Conservation (phyloP, 2,329 filamentous ascomycete genomes). For the Fragosphaeria purpurea region DNA sequence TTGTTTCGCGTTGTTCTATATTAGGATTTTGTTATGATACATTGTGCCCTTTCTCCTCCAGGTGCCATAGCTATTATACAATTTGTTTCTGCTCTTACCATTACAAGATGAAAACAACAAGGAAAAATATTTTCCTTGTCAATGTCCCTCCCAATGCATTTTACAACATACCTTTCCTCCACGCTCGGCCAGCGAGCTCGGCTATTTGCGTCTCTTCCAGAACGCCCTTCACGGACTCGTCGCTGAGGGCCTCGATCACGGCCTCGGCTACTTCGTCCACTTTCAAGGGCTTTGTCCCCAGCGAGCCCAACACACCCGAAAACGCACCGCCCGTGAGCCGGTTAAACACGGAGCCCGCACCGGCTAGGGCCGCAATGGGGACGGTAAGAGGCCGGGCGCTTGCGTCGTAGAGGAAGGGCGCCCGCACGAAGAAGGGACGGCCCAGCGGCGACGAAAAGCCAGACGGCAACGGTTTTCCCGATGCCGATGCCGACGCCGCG, state of each 20-base stretch:
- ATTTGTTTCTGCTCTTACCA: too few species aligned
- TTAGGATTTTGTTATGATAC: too few species aligned
- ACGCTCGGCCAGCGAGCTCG: conserved; percentile 66
- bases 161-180: conserved; percentile 86
- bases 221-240: conserved; percentile 61
- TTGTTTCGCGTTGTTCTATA: too few species aligned
- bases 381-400: conserved; percentile 70
- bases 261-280: conserved; percentile 82
- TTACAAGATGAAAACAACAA: too few species aligned
- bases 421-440: conserved; percentile 71
- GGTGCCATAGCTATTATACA: too few species aligned
- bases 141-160: neutral
- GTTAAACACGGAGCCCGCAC: conserved; percentile 68
- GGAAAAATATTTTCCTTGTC: too few species aligned
- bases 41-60: too few species aligned
- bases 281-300: conserved; percentile 76
- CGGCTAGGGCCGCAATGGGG: conserved; percentile 69
- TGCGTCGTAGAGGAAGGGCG: conserved; percentile 82
- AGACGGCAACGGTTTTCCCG: conserved; percentile 19
- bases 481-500: conserved; percentile 43
- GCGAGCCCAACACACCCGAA: conserved; percentile 67
- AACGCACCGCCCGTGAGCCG: conserved; percentile 65
- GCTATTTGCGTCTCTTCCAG: conserved; percentile 76
- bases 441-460: conserved; percentile 55
- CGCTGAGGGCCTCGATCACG: conserved; percentile 74